Evolutionary conservation across 2,329 filamentous ascomycete genomes (phyloP).

Genomic region (Diplodia scrobiculata): DNA sequence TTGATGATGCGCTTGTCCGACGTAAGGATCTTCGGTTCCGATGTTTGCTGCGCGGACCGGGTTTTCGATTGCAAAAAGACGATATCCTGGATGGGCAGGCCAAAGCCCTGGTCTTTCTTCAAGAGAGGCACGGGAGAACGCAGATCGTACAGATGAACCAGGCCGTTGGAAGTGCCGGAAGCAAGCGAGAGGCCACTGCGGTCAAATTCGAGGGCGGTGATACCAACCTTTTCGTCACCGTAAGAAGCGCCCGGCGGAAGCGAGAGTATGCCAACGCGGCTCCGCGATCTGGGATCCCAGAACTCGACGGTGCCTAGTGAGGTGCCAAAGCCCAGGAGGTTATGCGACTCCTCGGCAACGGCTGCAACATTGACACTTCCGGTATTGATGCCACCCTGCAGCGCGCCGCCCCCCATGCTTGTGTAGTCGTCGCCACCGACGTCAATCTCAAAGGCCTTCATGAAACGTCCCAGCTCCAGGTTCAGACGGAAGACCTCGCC

Average conservation of each 20-base stretch:
- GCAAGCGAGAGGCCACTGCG: slow-evolving; percentile 80
- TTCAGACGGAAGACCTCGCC: slow-evolving; percentile 94
- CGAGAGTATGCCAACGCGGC: slow-evolving; percentile 74
- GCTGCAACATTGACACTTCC: slow-evolving; percentile 86
- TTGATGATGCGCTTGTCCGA: slow-evolving; percentile 97
- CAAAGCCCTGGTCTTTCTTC: slow-evolving; percentile 94
- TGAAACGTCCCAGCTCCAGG: slow-evolving; percentile 86
- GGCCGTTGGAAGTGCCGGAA: slow-evolving; percentile 82
- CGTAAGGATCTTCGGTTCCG: slow-evolving; percentile 76
- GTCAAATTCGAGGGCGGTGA: slow-evolving; percentile 86
- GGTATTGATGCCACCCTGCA: slow-evolving; percentile 84
- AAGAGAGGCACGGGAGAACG: slow-evolving; percentile 82
- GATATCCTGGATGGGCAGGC: slow-evolving; percentile 86
- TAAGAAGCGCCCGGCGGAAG: slow-evolving; percentile 47
- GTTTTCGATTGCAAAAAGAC: slow-evolving; percentile 69
- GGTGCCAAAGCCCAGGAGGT: slow-evolving; percentile 89
- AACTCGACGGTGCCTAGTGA: slow-evolving; percentile 95
- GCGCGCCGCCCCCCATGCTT: slow-evolving; percentile 66
- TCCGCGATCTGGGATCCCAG: slow-evolving; percentile 86
- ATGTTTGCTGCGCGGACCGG: slow-evolving; percentile 63
- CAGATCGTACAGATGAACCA: slow-evolving; percentile 89
- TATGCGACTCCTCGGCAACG: slow-evolving; percentile 85
- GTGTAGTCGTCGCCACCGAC: slow-evolving; percentile 79
- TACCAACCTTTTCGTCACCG: slow-evolving; percentile 56
- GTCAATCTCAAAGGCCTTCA: slow-evolving; percentile 90